Base-by-base conservation (phyloP, 768 basidiomycete species). In the Tricholoma sp. region DNA sequence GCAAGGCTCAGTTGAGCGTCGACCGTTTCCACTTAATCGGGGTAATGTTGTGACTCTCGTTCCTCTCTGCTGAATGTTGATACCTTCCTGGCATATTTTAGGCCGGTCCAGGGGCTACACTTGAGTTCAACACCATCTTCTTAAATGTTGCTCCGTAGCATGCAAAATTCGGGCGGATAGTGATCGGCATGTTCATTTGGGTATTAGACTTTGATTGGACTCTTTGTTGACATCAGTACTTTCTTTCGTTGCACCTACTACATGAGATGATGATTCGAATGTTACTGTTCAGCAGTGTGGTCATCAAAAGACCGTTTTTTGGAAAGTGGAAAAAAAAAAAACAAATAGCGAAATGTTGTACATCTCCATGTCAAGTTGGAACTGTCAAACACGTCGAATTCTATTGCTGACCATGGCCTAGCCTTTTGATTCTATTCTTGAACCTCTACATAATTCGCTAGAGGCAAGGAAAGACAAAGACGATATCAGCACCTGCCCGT, bases 371-470 rank as follows among this genome's bases (percentile, higher is more conserved):
- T 49, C 31, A 9, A n/a, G 29, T 6, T 15, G 31, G n/a, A 24
- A 17, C 31, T 15, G 15, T 24, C 17, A 32, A 9, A 9, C 24
- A 6, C 12, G 15, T 17, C 15, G 5, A 32, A 32, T 31, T n/a
- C n/a, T 32, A 32, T 24, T 31, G 13, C 28, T 52, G 50, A 17
- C 20, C 11, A 28, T 12, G 37, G 17, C 52, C 20, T 18, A 44
- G 29, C 15, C 17, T 32, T 24, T 24, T 24, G 24, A 18, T 6
- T 39, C 41, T 47, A 15, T 48, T 9, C n/a, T 45, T 69, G 67
- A 18, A 71, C 61, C 47, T 72, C 68, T 28, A 72, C 71, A 59
- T 71, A 71, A 57, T 69, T 71, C 41, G 69, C 70, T 71, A n/a
- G 3, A 53, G 17, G 39, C 29, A 42, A 37, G 44, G n/a, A n/a